A percentile compares a stretch with the other conserved stretches of the same genome.
Conservation (phyloP, 179 eudicot genomes). For the Drosera spatulata region DNA sequence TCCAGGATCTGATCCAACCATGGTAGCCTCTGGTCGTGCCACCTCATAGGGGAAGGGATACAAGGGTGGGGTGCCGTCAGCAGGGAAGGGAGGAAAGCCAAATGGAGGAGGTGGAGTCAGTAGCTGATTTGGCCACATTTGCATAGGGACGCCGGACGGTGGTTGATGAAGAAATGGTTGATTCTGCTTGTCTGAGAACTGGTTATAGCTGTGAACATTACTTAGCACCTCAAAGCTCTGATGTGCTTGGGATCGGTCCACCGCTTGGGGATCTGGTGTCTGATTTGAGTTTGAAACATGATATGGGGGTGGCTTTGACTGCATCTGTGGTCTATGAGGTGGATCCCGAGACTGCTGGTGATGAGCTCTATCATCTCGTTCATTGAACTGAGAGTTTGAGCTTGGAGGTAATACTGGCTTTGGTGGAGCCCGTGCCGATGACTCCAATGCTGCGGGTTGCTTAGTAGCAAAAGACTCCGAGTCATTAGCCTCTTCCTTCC, state of each 20-base stretch:
- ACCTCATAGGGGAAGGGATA: constrained; percentile 34
- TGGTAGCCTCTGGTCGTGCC: constrained; percentile 37
- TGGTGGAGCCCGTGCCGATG: constrained; percentile 63
- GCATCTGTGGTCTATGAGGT: constrained; percentile 47
- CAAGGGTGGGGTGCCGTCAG: constrained; percentile 53
- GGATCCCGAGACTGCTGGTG: constrained; percentile 40
- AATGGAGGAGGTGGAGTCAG: constrained; percentile 46
- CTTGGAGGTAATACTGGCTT: constrained; percentile 38
- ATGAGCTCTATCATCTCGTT: constrained; percentile 52
- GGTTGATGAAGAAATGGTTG: constrained; percentile 29
- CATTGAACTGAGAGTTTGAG: constrained; percentile 37
- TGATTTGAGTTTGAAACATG: constrained; percentile 31
- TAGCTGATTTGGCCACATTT: constrained; percentile 27
- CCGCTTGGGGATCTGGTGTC: constrained; percentile 30
- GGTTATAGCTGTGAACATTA: constrained; percentile 25
- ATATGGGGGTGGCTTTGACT: constrained; percentile 32
- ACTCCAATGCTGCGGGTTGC: constrained; percentile 52
- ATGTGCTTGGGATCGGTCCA: constrained; percentile 21
- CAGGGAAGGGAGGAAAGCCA: constrained; percentile 45
- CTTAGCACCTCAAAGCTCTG: constrained; percentile 25
- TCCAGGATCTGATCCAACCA: constrained; percentile 47
- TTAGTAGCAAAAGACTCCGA: constrained; percentile 41
- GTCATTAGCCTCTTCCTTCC: constrained; percentile 48
- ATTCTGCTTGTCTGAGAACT: constrained; percentile 32
- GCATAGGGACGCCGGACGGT: constrained; percentile 36